Evolutionary conservation across 2,329 filamentous ascomycete genomes (phyloP).

Genomic region (Cephalotrichum gorgonifer): DNA sequence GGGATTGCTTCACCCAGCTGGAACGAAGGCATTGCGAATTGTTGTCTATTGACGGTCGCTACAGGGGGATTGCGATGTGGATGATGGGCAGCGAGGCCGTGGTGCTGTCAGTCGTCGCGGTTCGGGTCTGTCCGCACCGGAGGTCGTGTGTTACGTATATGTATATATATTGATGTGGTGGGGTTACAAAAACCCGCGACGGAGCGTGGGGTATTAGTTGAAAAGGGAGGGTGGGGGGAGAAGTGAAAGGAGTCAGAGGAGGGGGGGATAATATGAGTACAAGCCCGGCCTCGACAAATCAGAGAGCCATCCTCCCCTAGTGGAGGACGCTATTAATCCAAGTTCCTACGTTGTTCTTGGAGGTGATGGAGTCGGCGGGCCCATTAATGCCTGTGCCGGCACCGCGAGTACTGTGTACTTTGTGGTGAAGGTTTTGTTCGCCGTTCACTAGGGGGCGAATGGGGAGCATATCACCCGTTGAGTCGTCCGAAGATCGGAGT

Average conservation of each 20-base stretch:
- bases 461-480: too few species aligned
- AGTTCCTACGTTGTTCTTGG: too few species aligned
- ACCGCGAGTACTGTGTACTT: neutral
- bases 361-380: neutral
- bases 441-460: too few species aligned
- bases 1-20: constrained; percentile 63
- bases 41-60: neutral
- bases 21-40: constrained; percentile 16
- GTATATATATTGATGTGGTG: neutral
- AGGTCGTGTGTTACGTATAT: too few species aligned
- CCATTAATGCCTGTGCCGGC: neutral
- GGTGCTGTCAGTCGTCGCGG: neutral
- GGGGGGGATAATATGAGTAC: too few species aligned
- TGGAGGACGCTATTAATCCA: too few species aligned
- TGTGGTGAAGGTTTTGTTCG: too few species aligned
- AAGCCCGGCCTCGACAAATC: neutral
- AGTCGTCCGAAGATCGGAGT: too few species aligned
- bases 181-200: neutral
- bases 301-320: too few species aligned
- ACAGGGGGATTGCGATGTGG: neutral
- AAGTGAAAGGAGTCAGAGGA: neutral
- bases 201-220: neutral
- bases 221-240: too few species aligned
- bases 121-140: neutral
- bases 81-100: neutral